Base-by-base conservation (phyloP, 805 yeast species). In the Metschnikowia koreensis region DNA sequence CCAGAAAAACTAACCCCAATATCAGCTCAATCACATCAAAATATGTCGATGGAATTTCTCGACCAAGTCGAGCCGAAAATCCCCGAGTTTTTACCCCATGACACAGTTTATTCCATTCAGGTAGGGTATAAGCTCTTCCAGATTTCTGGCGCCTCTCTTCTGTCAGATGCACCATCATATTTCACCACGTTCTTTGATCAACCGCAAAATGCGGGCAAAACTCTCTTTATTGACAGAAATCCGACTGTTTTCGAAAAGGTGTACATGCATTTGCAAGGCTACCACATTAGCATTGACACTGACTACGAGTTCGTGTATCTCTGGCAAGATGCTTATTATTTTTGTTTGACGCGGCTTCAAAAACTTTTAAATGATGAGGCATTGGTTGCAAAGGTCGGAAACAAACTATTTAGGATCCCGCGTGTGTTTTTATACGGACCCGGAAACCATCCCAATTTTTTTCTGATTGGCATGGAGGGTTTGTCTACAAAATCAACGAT, bases 151-250 rank as follows among this genome's bases (percentile, higher is more conserved):
- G 92, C 94, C 0, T 89, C 96, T 1, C 68, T 91, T 38, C 86
- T 90, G 27, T 87, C 87, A 1, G 97, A 91, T 68, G 85, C 86
- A 0, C 97, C 97, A 0, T 88, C 96, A 5, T 90, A 87, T 65
- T 92, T 91, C 72, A 89, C 97, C 2, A 74, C 78, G 28, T 89
- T 74, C 69, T 91, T 91, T 65, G 59, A 61, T 6, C 61, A 70
- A 17, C 66, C 67, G 7, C 72, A 60, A 2, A 77, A 77, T 52
- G 63, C 63, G 8, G 71, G 69, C 8, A 73, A 71, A 38, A 68
- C 77, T 0, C 65, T 89, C 9, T 82, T 81, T 60, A 81, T 91
- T 49, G 97, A 91, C 66, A 72, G 97, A 37, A 84, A 86, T 9
- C 86, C 96, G 0, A 71, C 66, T 1, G 80, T 88, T 0, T 91